phyloP scores from a whole-genome alignment of 164 flowering plant genomes.

The Litsea cubeba region DNA sequence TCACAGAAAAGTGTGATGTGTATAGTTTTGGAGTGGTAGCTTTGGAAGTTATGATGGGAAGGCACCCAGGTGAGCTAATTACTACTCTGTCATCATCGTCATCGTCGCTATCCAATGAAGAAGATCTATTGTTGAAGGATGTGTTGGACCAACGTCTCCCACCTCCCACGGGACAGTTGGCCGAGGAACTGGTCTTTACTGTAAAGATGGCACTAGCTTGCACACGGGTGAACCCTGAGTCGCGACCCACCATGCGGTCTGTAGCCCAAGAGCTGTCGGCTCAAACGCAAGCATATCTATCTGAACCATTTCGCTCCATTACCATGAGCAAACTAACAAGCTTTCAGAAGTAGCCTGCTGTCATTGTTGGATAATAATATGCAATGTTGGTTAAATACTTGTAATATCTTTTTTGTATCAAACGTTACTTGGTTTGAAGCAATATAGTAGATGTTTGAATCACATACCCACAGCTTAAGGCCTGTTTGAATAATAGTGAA shows the following conservation, averaged over 20 bases:
- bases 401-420: background rate
- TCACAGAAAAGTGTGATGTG: constrained; percentile 16
- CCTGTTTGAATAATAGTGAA: too few relatives aligned
- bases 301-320: constrained; percentile 1
- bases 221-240: constrained; percentile 10
- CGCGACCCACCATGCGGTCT: constrained; percentile 19
- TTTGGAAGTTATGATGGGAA: constrained; percentile 14
- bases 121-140: background rate
- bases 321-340: constrained; percentile 2
- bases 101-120: background rate
- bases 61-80: constrained; percentile 18
- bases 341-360: background rate
- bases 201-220: constrained; percentile 18
- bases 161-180: constrained; percentile 6
- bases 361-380: background rate
- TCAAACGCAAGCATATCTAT: background rate
- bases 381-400: background rate
- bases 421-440: background rate
- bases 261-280: constrained; percentile 13
- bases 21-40: constrained; percentile 20
- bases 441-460: too few relatives aligned
- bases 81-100: background rate
- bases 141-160: constrained; percentile 19
- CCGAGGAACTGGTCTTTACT: constrained; percentile 4
- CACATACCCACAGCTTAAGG: too few relatives aligned